phyloP scores from a whole-genome alignment of 1,139 yeast species.

The Entelexis sorbosivorans region DNA sequence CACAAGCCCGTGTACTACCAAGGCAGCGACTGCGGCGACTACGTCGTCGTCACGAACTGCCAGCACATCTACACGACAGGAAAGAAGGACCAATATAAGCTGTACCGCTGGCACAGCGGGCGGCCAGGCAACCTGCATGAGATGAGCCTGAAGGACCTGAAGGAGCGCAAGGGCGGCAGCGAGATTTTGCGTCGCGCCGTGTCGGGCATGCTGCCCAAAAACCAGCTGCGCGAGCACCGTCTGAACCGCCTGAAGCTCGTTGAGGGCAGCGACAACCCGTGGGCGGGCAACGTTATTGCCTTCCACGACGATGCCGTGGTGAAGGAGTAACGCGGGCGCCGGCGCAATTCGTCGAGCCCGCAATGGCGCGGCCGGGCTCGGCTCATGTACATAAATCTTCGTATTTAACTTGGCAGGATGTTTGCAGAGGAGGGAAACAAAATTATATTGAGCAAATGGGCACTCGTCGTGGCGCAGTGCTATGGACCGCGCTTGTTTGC shows the following conservation, averaged over 20 bases:
- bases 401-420: no score
- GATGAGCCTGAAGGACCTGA: conserved; percentile 68
- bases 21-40: conserved; percentile 81
- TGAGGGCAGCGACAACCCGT: conserved; percentile 86
- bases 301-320: conserved; percentile 60
- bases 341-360: no score
- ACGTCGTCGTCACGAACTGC: conserved; percentile 92
- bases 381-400: no score
- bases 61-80: conserved; percentile 72
- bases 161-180: conserved; percentile 70
- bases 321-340: no score
- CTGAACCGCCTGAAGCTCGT: conserved; percentile 73
- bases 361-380: no score
- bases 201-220: conserved; percentile 91
- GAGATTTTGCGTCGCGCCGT: conserved; percentile 80
- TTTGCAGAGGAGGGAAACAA: no score
- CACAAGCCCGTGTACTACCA: conserved; percentile 83
- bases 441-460: no score
- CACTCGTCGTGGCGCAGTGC: no score
- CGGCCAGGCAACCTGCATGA: conserved; percentile 85
- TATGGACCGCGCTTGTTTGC: no score
- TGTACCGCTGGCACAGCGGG: conserved; percentile 84
- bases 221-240: conserved; percentile 66
- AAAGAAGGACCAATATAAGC: conserved; percentile 65
- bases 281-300: conserved; percentile 69